These are phyloP conservation scores for Leccinum longicurvipes DNA, from an alignment of 768 basidiomycete species.

Conservation along the genomic window DNA sequence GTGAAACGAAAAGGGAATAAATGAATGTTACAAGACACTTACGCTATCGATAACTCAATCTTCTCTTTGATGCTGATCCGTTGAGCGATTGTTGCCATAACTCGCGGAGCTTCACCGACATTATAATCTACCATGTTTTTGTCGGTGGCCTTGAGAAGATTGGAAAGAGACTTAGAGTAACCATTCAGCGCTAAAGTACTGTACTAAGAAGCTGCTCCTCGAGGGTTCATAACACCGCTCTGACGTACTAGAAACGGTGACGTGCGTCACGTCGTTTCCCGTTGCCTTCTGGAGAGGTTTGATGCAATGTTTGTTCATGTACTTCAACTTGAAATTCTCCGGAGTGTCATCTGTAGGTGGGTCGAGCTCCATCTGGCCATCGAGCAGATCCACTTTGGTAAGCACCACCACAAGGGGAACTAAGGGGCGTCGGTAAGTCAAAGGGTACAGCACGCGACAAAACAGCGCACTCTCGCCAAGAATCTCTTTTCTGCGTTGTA, in stretches of 20 bases:
- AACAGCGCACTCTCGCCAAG: conserved; percentile 3
- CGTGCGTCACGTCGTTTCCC: neutral
- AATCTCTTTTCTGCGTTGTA: neutral
- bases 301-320: neutral
- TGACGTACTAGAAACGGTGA: conserved; percentile 11
- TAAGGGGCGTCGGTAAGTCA: no score
- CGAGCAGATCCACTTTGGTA: conserved; percentile 13
- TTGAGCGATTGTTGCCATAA: neutral
- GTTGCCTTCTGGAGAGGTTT: neutral
- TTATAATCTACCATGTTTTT: no score
- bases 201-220: neutral
- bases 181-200: neutral
- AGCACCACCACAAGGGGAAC: conserved; percentile 10
- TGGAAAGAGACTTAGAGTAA: conserved; percentile 1
- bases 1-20: neutral
- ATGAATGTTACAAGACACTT: neutral
- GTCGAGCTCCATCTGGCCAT: conserved; percentile 2
- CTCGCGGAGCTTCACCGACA: no score
- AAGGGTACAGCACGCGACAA: conserved; percentile 1
- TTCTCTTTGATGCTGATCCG: neutral
- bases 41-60: neutral
- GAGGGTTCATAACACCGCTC: neutral
- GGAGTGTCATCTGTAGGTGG: neutral
- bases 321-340: neutral
- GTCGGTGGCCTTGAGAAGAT: neutral